Base-by-base conservation (phyloP, 2,329 filamentous ascomycete species). In the Endoconidiophora laricicola region DNA sequence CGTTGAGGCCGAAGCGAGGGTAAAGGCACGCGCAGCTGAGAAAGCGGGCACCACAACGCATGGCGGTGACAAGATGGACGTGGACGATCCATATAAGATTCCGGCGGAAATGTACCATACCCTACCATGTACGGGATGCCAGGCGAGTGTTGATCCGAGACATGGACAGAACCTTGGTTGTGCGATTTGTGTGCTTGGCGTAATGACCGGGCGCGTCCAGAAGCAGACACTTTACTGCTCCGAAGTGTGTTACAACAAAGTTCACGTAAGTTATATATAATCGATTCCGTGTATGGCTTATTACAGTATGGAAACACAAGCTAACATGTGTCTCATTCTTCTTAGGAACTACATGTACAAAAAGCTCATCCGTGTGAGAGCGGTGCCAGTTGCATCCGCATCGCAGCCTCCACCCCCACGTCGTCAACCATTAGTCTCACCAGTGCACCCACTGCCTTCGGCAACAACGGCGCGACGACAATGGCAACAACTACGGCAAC, bases 151-250 rank as follows among this genome's bases (percentile, higher is more conserved):
- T 12, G 58, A 65, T 12, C 43, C 57, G 1, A 60, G 63, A 41
- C 58, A 64, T 6, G 64, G 70, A 6, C 44, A 38, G 29, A 50
- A 39, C n/a, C 51, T 67, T 1, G 65, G 66, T 4, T 73, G 71
- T 47, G 60, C 65, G 2, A 46, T 71, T 4, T 73, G 71, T 56
- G 66, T 72, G 54, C 57, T 67, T n/a, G 57, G 69, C 2, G 54
- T 59, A 9, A 60, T 66, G 38, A 61, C 66, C 52, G 64, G 65
- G 10, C 60, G 66, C 3, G 54, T 54, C 7, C 58, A 60, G 46
- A 59, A 58, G 26, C 55, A 68, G 50, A 66, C 65, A 2, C 58
- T 70, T 6, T 73, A 70, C 55, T 72, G 70, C 57, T 69, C 67
- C 1, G 61, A 66, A 5, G 60, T 60, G 22, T 72, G 69, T 54